Percentiles rank a stretch among this genome's conserved stretches.
These are phyloP conservation scores for Sonneratia caseolaris DNA, from an alignment of 345 rosid genomes.

Conservation along the genomic window DNA sequence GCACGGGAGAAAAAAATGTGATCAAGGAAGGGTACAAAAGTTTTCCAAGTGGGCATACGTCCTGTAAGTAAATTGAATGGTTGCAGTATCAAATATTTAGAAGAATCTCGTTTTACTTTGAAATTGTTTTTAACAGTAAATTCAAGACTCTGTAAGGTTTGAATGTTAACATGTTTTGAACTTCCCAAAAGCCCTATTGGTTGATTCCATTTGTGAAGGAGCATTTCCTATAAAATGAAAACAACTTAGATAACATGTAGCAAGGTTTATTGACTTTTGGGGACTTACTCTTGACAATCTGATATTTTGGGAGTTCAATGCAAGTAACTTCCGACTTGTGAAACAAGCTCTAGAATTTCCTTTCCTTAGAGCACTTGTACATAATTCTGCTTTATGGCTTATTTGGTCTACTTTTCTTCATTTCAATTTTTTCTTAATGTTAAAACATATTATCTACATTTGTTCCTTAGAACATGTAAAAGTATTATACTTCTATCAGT, in stretches of 20 bases:
- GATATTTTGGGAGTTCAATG: not conserved
- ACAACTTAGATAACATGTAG: not conserved
- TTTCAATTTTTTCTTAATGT: too few species aligned
- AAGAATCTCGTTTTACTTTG: not conserved
- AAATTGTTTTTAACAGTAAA: not conserved
- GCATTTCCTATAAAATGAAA: not conserved
- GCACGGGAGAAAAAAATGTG: slow-evolving; percentile 59
- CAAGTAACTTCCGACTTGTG: not conserved
- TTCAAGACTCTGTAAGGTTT: not conserved
- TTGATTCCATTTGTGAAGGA: not conserved
- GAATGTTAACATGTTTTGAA: not conserved
- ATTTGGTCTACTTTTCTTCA: not conserved
- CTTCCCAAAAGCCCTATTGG: not conserved
- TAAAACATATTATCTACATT: not conserved
- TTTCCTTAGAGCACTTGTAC: not conserved
- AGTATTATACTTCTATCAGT: not conserved
- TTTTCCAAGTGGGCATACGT: slow-evolving; percentile 95
- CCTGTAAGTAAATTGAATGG: slow-evolving; percentile 46
- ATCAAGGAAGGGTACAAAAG: slow-evolving; percentile 92
- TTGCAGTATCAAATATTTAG: not conserved
- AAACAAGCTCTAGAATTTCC: not conserved
- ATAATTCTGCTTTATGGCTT: not conserved
- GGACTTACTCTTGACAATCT: not conserved
- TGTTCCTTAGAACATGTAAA: not conserved
- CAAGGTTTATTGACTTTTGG: not conserved